A percentile compares a stretch with the other conserved stretches of the same genome.
Evolutionary conservation across 495 filamentous ascomycete species (phyloP).

Genomic region (Darksidea phi): DNA sequence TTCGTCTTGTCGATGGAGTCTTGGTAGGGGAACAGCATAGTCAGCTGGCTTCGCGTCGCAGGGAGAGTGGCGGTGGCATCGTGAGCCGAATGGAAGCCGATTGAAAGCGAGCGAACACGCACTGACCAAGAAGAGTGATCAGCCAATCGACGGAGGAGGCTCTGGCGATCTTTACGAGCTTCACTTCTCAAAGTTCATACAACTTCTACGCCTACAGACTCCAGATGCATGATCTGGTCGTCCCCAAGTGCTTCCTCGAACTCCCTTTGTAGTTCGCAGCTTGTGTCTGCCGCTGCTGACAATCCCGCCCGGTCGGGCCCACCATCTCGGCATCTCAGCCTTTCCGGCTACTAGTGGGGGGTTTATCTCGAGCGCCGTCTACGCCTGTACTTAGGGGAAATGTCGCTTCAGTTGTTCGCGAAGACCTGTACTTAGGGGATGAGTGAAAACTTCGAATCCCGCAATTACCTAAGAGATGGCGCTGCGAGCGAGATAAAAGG

Average conservation of each 20-base stretch:
- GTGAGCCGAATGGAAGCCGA: background rate
- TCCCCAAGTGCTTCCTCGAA: too few species aligned
- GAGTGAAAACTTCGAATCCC: background rate
- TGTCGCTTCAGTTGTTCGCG: slow-evolving; percentile 1
- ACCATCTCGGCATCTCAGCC: background rate
- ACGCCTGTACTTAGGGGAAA: slow-evolving; percentile 28
- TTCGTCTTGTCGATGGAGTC: background rate
- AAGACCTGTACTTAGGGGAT: slow-evolving; percentile 11
- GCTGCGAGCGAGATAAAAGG: slow-evolving; percentile 10
- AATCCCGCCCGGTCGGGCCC: background rate
- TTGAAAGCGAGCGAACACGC: background rate
- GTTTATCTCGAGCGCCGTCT: slow-evolving; percentile 11
- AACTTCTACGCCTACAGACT: too few species aligned
- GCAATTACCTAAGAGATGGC: slow-evolving; percentile 30
- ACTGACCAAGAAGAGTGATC: background rate
- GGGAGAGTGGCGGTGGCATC: background rate
- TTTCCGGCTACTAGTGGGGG: slow-evolving; percentile 8
- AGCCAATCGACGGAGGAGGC: background rate
- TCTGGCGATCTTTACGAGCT: background rate
- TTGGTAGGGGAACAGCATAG: too few species aligned
- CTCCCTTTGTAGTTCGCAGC: too few species aligned
- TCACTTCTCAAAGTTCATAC: too few species aligned
- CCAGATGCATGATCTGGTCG: background rate
- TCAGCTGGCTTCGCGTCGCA: too few species aligned
- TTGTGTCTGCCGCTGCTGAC: background rate